Evolutionary conservation across 2,329 filamentous ascomycete species (phyloP), one percentile per base, ranked within the genome.

Genomic region (Elsinoe australis): DNA sequence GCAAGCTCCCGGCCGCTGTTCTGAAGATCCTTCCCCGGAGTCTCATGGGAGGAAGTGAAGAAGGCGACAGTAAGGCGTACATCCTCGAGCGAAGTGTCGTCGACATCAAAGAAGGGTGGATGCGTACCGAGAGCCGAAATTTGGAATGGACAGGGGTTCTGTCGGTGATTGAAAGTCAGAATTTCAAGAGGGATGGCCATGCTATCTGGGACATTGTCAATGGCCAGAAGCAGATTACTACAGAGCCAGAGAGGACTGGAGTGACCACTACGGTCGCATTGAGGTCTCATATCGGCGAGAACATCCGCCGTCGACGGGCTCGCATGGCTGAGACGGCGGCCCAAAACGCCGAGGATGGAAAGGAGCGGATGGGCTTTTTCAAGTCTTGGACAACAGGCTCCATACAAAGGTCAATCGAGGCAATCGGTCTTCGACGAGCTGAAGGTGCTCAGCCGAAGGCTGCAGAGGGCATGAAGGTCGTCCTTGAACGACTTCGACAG

Each of bases 121-220:
- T 92, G 84, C 76, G 78, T 61, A 87, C 84, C 0, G 85, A 90
- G 67, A 86, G 81, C 58, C 76, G 79, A 54, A 92, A 92, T 59
- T 72, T 92, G 47, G 87, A 90, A 65, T 90, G 84, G 67, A 86
- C 85, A 4, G 83, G 85, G 51, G 82, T 92, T 14, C 67, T 92
- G 31, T 85, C 80, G 39, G 85, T 92, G 9, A 72, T 88, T 15
- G 86, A 92, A 68, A 73, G 79, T 56, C 86, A 92, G 61, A 68
- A 76, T 49, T 92, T 87, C 65, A 73, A 71, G 48, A 69, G 78
- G 4, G 71, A 72, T 8, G 41, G 47, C 8, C 57, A 49, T 5
- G 38, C 49, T 50, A 7, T 36, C n/a, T 48, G 32, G 45, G 45
- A 48, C 17, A 14, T 36, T 9, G 59, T 59, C 22, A 58, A 62